Evolutionary conservation across 306 rosid species (phyloP).

Genomic region (Malus asiatica): DNA sequence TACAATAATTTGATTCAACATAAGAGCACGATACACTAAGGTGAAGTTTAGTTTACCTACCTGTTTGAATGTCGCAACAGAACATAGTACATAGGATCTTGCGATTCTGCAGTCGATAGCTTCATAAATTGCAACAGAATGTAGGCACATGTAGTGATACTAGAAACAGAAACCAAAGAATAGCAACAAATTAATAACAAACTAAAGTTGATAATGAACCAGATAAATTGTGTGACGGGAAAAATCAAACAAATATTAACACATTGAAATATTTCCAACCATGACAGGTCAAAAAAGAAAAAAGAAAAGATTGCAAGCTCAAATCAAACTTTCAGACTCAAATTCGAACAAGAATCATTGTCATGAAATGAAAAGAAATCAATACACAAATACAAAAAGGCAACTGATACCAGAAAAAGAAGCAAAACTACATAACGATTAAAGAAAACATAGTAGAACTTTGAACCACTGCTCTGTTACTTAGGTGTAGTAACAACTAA

Average conservation of each 20-base stretch:
- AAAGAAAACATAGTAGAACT: background rate
- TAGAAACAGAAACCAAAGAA: conserved; percentile 22
- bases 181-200: conserved; percentile 15
- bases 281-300: background rate
- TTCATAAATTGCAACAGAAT: conserved; percentile 57
- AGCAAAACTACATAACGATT: background rate
- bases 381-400: background rate
- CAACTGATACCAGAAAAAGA: background rate
- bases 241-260: background rate
- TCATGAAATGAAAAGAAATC: conserved; percentile 1
- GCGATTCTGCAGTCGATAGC: conserved; percentile 63
- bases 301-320: background rate
- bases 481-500: background rate
- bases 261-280: background rate
- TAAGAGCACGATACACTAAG: background rate
- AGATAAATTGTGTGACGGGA: background rate
- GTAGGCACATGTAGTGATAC: conserved; percentile 58
- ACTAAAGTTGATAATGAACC: background rate
- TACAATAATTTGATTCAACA: background rate
- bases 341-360: background rate
- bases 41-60: conserved; percentile 33
- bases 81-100: conserved; percentile 58
- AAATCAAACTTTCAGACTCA: conserved; percentile 4
- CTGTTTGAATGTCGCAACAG: conserved; percentile 51
- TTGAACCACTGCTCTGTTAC: background rate